These are phyloP conservation scores for Eutrema japonicum DNA, from an alignment of 345 rosid species.

Conservation along the genomic window DNA sequence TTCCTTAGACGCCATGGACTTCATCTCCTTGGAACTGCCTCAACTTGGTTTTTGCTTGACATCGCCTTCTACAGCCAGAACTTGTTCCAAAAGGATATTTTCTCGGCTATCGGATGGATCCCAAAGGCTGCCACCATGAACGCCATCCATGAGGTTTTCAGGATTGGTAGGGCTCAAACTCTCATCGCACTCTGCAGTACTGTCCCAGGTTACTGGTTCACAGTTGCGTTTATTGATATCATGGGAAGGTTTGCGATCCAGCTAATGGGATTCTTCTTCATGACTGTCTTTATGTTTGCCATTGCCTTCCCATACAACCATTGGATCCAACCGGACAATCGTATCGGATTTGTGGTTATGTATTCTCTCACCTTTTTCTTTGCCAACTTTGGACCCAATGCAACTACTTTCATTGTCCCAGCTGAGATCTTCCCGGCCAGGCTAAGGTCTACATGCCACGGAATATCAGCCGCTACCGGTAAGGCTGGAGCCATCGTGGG, in stretches of 20 bases:
- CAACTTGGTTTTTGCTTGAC: slow-evolving; percentile 75
- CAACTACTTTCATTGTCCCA: slow-evolving; percentile 73
- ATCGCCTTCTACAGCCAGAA: slow-evolving; percentile 77
- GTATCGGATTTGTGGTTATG: slow-evolving; percentile 60
- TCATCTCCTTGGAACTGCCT: slow-evolving; percentile 58
- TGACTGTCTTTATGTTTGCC: slow-evolving; percentile 77
- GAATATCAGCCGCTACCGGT: slow-evolving; percentile 74
- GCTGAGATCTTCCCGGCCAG: slow-evolving; percentile 83
- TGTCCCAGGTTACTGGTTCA: slow-evolving; percentile 79
- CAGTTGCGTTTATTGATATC: slow-evolving; percentile 58
- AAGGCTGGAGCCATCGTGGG: slow-evolving; percentile 79
- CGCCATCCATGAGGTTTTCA: slow-evolving; percentile 61
- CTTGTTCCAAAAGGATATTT: slow-evolving; percentile 74
- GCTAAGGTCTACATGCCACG: slow-evolving; percentile 77
- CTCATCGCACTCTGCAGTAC: slow-evolving; percentile 73
- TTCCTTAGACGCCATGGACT: slow-evolving; percentile 61
- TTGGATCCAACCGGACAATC: slow-evolving; percentile 57
- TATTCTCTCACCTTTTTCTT: slow-evolving; percentile 78
- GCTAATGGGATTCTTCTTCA: slow-evolving; percentile 70
- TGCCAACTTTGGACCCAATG: slow-evolving; percentile 78
- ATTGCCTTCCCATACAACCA: slow-evolving; percentile 75
- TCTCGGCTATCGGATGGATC: slow-evolving; percentile 71
- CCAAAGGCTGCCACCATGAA: slow-evolving; percentile 68
- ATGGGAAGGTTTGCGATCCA: slow-evolving; percentile 69
- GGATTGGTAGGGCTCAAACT: slow-evolving; percentile 67